phyloP scores from a whole-genome alignment of 2,329 filamentous ascomycete genomes.

The Rhynchosporium graminicola region DNA sequence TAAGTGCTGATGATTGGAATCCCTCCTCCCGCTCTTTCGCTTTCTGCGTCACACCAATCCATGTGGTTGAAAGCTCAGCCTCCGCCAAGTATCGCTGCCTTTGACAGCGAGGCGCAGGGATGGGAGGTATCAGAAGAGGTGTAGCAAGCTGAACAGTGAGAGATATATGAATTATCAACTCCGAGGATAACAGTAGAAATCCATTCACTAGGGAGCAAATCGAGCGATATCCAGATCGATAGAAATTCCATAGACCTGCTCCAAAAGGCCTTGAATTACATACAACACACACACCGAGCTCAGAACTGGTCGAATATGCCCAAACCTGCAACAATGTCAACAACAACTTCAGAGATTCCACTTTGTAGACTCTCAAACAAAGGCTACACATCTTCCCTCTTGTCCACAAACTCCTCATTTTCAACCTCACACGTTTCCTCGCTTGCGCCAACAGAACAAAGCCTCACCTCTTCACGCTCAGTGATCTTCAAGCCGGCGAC shows the following conservation, averaged over 20 bases:
- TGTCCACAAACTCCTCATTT: background rate
- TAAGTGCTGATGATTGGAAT: slow-evolving; percentile 15
- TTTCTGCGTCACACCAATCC: slow-evolving; percentile 22
- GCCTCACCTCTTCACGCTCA: slow-evolving; percentile 7
- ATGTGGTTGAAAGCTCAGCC: slow-evolving; percentile 5
- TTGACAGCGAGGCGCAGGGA: slow-evolving; percentile 9
- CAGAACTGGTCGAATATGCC: background rate
- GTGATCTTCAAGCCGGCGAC: slow-evolving; percentile 46
- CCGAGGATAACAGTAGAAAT: background rate
- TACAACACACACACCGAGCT: background rate
- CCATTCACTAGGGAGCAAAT: background rate
- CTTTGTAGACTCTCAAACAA: slow-evolving; percentile 7
- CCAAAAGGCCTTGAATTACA: background rate
- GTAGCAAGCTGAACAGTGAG: slow-evolving; percentile 7
- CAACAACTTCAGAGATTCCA: slow-evolving; percentile 14
- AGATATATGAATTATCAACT: slow-evolving; percentile 6
- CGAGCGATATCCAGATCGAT: background rate
- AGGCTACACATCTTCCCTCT: background rate
- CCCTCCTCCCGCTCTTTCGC: slow-evolving; percentile 19
- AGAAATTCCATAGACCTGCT: background rate
- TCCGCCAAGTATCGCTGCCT: slow-evolving; percentile 8
- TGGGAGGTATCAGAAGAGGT: background rate
- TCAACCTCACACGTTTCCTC: slow-evolving; percentile 13
- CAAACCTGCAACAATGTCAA: slow-evolving; percentile 4
- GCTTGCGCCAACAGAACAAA: slow-evolving; percentile 8